Evolutionary conservation across 768 basidiomycete genomes (phyloP), one percentile per base, ranked within the genome.

Genomic region (Mrakia blollopis): DNA sequence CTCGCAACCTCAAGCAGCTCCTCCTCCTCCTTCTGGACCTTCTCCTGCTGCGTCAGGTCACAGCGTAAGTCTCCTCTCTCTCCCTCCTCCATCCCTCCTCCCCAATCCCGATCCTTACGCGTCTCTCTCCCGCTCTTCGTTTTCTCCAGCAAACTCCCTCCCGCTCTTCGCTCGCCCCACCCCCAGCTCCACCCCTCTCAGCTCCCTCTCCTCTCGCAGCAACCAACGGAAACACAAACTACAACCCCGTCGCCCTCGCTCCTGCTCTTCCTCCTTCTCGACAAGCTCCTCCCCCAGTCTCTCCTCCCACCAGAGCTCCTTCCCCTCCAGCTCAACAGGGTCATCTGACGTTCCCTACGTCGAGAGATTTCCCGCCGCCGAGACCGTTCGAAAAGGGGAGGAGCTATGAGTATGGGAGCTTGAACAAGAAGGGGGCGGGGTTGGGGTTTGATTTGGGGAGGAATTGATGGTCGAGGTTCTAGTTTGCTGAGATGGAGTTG

Each of bases 351-450:
- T 94, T 92, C 81, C 91, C 91, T 10, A 87, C 89, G n/a, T 79
- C 79, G n/a, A 84, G 85, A 21, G 91, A 89, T 71, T 92, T 93
- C 81, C 92, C 92, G 0, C 89, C 89, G 21, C 92, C 92, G 6
- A 88, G 91, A 57, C 85, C 86, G 37, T 93, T 92, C 82, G 82
- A 82, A 50, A 81, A 83, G 8, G 76, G 76, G 28, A 85, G 82
- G 44, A 80, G 82, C 39, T 90, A 87, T 81, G 85, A 85, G 60
- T 94, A 94, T 81, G 84, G 83, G 18, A 89, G 89, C 81, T 90
- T 91, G 41, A 88, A 89, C 72, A 84, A 85, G 80, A 86, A 86
- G 75, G 92, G 92, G 18, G 73, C 60, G 11, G 77, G 77, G 25
- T 16, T 78, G 41, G 77, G 77, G 25, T 78, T 78, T 32, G 61